phyloP scores from a whole-genome alignment of 2,329 filamentous ascomycete genomes.

The Sporothrix luriei region DNA sequence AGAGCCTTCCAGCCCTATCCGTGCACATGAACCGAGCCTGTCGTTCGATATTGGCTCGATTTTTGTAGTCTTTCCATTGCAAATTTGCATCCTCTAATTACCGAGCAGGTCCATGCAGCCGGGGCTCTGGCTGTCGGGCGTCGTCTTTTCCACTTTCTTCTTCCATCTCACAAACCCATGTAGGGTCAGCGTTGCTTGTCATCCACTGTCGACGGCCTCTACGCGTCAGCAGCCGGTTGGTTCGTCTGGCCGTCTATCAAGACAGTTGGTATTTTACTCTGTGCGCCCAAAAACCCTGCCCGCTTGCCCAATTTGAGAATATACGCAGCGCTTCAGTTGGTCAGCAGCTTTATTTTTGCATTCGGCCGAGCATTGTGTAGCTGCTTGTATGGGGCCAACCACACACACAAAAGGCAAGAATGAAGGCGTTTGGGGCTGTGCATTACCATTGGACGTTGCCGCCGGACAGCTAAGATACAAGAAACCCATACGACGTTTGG shows the following conservation, averaged over 20 bases:
- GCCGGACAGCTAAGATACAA: not conserved
- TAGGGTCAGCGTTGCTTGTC: not conserved
- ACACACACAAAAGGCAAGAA: slow-evolving; percentile 8
- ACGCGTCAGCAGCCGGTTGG: slow-evolving; percentile 12
- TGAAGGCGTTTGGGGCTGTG: not conserved
- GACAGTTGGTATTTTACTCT: not conserved
- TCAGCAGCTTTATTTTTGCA: slow-evolving; percentile 20
- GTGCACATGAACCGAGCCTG: not conserved
- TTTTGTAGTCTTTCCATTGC: slow-evolving; percentile 5
- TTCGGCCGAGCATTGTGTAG: not conserved
- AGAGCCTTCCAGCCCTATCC: slow-evolving; percentile 22
- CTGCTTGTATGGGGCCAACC: slow-evolving; percentile 12
- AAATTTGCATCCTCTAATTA: not conserved
- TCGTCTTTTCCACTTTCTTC: not conserved
- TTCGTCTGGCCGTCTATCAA: not conserved
- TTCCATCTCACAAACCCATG: not conserved
- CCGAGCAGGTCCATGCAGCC: not conserved
- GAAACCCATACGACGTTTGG: not conserved
- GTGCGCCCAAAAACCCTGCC: not conserved
- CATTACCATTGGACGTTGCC: not conserved
- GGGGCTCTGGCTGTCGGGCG: not conserved
- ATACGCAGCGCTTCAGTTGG: slow-evolving; percentile 6
- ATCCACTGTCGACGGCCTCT: not conserved
- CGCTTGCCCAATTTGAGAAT: slow-evolving; percentile 9
- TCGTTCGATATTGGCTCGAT: not conserved